These are phyloP conservation scores for Debaryomyces coudertii DNA, from an alignment of 1,139 yeast species.

Conservation along the genomic window DNA sequence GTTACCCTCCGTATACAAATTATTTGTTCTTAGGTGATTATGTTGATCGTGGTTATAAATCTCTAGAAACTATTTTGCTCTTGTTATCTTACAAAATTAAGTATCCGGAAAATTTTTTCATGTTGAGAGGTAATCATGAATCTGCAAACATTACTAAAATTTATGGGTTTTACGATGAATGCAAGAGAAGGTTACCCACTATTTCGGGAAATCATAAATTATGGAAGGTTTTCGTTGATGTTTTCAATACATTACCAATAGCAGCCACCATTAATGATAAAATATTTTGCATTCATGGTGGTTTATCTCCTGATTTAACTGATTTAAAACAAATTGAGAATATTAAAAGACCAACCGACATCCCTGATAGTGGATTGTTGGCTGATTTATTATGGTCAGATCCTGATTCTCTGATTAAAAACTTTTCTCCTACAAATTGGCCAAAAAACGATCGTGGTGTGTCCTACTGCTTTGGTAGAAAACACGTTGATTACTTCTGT, in stretches of 20 bases:
- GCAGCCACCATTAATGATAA: slow-evolving; percentile 86
- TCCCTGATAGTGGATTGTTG: slow-evolving; percentile 79
- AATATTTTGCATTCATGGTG: slow-evolving; percentile 89
- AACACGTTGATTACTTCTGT: slow-evolving; percentile 73
- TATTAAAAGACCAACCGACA: slow-evolving; percentile 81
- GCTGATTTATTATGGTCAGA: slow-evolving; percentile 90
- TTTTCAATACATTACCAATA: slow-evolving; percentile 81
- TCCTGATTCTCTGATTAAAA: slow-evolving; percentile 65
- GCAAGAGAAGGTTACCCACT: slow-evolving; percentile 77
- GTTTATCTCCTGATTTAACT: slow-evolving; percentile 74
- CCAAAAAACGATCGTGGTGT: slow-evolving; percentile 87
- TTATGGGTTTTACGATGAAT: slow-evolving; percentile 96
- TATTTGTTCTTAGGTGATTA: slow-evolving; percentile 93
- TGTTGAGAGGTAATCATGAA: slow-evolving; percentile 93
- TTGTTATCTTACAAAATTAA: slow-evolving; percentile 90
- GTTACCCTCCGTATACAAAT: slow-evolving; percentile 96
- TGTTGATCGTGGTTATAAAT: slow-evolving; percentile 95
- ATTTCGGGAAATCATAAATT: slow-evolving; percentile 51
- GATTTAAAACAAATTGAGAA: slow-evolving; percentile 68
- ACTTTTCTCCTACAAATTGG: slow-evolving; percentile 58
- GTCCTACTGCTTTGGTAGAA: slow-evolving; percentile 76
- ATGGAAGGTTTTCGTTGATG: slow-evolving; percentile 82
- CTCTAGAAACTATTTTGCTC: slow-evolving; percentile 84
- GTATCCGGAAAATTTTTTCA: slow-evolving; percentile 93
- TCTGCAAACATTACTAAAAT: slow-evolving; percentile 95